Base-by-base conservation (phyloP, 2,329 filamentous ascomycete genomes). In the Epichloe sibirici region DNA sequence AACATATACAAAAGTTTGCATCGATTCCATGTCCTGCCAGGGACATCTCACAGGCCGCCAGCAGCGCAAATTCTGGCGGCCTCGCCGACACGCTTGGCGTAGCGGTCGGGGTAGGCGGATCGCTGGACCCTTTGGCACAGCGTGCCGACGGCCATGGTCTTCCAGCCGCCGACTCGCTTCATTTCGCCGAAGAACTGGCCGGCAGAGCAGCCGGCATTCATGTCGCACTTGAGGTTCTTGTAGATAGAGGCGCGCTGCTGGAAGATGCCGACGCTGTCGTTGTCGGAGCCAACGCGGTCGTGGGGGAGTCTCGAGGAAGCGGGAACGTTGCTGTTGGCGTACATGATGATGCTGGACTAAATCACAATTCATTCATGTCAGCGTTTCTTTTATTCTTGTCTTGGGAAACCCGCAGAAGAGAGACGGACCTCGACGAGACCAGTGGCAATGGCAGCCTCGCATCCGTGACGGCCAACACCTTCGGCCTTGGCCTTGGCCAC, bases 81-180 rank as follows among this genome's bases (percentile, higher is more conserved):
- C 23, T 49, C 23, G n/a, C 35, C 45, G 8, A 59, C 56, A 15
- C 56, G 45, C 56, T 55, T 56, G 17, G 40, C 40, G 23, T 59
- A 61, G 45, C 52, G 49, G 38, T 55, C 54, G 12, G 58, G 59
- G n/a, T 51, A 54, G 9, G 46, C 55, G n/a, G 59, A 61, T 39
- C 54, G 42, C 58, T 61, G 59, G 28, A 61, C 58, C 51, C 48
- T 56, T 44, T 61, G 59, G 59, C 58, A 60, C 25, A 61, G 58
- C n/a, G 48, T 52, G 40, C 55, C 58, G 15, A 57, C 54, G 37
- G 53, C 47, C 52, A 60, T 56, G 15, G 37, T 56, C 56, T 59
- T n/a, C 59, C 59, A 60, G 21, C 55, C 56, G 12, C 47, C 55
- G 51, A 61, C 49, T 2, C 11, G 11, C 52, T 57, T 57, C 58